phyloP scores from a whole-genome alignment of 257 asterid genomes.

The Nicotiana undulata region DNA sequence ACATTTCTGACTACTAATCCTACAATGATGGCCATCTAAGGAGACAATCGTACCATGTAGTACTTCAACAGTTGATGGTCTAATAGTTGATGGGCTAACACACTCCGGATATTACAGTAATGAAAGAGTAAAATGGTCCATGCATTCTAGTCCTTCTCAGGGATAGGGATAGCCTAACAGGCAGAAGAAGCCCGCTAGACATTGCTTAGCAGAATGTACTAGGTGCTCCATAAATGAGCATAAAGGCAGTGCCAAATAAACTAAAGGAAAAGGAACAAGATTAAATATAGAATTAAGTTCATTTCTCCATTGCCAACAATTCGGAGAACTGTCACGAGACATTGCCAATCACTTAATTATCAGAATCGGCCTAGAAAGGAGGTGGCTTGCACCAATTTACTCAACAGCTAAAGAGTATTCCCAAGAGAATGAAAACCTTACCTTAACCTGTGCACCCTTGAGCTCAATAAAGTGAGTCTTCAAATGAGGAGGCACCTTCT shows the following conservation, averaged over 20 bases:
- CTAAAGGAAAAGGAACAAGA: background rate
- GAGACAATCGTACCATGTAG: background rate
- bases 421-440: slow-evolving; percentile 14
- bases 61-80: background rate
- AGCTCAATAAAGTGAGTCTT: slow-evolving; percentile 89
- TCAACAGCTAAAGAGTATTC: slow-evolving; percentile 5
- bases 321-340: background rate
- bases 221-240: background rate
- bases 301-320: background rate
- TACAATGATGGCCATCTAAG: background rate
- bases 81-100: background rate
- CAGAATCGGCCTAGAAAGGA: background rate
- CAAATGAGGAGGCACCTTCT: slow-evolving; percentile 76
- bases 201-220: background rate
- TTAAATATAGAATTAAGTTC: background rate
- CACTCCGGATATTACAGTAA: background rate
- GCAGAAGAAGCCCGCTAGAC: background rate
- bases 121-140: background rate
- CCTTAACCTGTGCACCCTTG: slow-evolving; percentile 98
- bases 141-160: background rate
- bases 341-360: background rate
- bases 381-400: slow-evolving; percentile 7
- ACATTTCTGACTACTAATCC: background rate
- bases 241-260: background rate
- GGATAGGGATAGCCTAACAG: background rate